phyloP scores from a whole-genome alignment of 148 eudicot species.

The Diospyros lotus region DNA sequence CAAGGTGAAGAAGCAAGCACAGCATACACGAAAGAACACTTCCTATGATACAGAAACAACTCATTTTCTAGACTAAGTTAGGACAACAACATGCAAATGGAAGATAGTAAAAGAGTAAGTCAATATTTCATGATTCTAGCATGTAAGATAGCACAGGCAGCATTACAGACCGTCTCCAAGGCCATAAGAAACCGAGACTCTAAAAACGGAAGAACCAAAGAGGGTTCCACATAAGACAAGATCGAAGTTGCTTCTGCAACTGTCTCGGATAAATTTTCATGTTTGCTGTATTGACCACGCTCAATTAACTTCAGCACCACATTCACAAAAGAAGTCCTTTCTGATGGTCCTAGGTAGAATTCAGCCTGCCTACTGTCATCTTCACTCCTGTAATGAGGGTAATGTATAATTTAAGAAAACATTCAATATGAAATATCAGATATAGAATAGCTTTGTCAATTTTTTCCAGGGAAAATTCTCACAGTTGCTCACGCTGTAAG shows the following conservation, averaged over 20 bases:
- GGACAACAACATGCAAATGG: neutral
- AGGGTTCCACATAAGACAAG: constrained; percentile 88
- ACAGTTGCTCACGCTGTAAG: constrained; percentile 73
- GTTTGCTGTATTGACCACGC: constrained; percentile 98
- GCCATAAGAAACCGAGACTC: constrained; percentile 94
- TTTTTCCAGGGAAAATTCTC: constrained; percentile 21
- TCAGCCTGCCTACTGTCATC: constrained; percentile 35
- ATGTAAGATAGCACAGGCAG: neutral
- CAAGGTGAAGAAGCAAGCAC: constrained; percentile 11
- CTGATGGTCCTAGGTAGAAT: constrained; percentile 53
- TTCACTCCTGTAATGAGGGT: constrained; percentile 44
- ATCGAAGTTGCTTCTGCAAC: constrained; percentile 91
- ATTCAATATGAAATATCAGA: neutral
- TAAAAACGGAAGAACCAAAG: constrained; percentile 86
- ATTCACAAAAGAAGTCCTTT: constrained; percentile 70
- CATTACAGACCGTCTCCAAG: constrained; percentile 82
- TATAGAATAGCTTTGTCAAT: neutral
- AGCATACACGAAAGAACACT: neutral
- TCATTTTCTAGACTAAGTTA: neutral
- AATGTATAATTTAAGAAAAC: constrained; percentile 9
- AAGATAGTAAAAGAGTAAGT: neutral
- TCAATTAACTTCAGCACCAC: constrained; percentile 77
- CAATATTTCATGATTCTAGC: constrained; percentile 3
- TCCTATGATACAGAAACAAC: neutral
- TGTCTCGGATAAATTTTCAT: constrained; percentile 82